Conservation (phyloP, 306 rosid genomes). For the Prunus salicina region DNA sequence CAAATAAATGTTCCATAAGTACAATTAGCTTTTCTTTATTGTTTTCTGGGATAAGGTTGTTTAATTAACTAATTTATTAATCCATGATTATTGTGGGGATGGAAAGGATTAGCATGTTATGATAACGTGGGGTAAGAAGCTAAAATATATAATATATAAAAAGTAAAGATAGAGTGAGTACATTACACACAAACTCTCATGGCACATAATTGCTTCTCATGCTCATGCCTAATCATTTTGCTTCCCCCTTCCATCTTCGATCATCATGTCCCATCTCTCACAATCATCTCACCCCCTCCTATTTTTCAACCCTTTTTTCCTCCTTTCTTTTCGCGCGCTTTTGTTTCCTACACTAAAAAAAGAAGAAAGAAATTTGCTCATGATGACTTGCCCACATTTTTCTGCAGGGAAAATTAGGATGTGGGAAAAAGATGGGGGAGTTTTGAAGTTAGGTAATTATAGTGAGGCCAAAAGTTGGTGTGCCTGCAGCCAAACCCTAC, state of each 20-base stretch:
- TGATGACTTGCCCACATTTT: no score
- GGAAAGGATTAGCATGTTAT: constrained; percentile 9
- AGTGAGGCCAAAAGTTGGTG: background rate
- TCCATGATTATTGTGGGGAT: background rate
- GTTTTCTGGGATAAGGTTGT: background rate
- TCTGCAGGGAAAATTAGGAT: background rate
- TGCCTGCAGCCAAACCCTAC: background rate
- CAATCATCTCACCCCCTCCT: constrained; percentile 36
- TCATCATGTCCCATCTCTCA: constrained; percentile 44
- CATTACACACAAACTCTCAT: constrained; percentile 54
- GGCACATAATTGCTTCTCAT: constrained; percentile 53
- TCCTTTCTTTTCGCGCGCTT: background rate
- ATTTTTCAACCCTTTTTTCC: constrained; percentile 25
- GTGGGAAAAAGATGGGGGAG: background rate
- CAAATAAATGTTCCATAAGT: background rate
- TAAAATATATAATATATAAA: background rate
- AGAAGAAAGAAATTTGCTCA: background rate
- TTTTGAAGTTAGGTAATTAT: background rate
- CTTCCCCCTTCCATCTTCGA: constrained; percentile 39
- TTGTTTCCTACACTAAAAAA: background rate
- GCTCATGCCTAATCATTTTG: constrained; percentile 74
- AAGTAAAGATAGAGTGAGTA: background rate
- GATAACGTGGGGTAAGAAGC: constrained; percentile 21
- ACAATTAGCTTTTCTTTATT: background rate
- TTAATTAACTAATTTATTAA: background rate